Base-by-base conservation (phyloP, 495 filamentous ascomycete genomes). In the Thermothielavioides terrestris region DNA sequence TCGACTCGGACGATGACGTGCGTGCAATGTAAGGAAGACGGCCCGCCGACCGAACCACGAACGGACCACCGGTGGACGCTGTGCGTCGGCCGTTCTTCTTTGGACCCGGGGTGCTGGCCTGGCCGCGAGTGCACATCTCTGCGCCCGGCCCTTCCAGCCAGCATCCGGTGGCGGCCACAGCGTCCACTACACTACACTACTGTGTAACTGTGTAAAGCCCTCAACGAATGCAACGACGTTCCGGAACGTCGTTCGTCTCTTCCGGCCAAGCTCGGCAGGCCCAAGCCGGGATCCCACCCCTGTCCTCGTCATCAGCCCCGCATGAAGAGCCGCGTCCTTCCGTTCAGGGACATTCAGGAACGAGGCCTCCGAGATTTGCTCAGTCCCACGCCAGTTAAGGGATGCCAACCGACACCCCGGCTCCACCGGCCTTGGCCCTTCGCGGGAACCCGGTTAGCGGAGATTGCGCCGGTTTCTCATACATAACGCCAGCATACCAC, bases 281-380 rank as follows among this genome's bases (percentile, higher is more conserved):
- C 20, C 54, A 52, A 27, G 40, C 38, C 36, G 36, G 34, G 26
- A 39, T 38, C 11, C 14, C 1, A 46, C 59, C 56, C 54, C 46
- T 54, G 52, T 50, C 57, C 34, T 44, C 45, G 25, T 48, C 41
- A 42, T 32, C 15, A 42, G 46, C 61, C 60, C 62, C 57, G 51
- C 57, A 49, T 21, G 25, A 32, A 59, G 50, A 59, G 52, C 55
- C 57, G 53, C 49, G 46, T 53, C 35, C 48, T 65, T 62, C 62
- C 57, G n/a, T 48, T 59, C 51, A 44, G 9, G 62, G 57, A 49
- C 42, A 59, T 55, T 46, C 49, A 61, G 62, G 62, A 65, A 63
- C 60, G 50, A 53, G 55, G 53, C 45, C 50, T 65, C 62, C 62
- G 62, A 61, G 53, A 61, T 52, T 55, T 41, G 32, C 34, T 21